A percentile compares a stretch with the other conserved stretches of the same genome.
Conservation (phyloP, 768 basidiomycete species). For the Pisolithus albus region DNA sequence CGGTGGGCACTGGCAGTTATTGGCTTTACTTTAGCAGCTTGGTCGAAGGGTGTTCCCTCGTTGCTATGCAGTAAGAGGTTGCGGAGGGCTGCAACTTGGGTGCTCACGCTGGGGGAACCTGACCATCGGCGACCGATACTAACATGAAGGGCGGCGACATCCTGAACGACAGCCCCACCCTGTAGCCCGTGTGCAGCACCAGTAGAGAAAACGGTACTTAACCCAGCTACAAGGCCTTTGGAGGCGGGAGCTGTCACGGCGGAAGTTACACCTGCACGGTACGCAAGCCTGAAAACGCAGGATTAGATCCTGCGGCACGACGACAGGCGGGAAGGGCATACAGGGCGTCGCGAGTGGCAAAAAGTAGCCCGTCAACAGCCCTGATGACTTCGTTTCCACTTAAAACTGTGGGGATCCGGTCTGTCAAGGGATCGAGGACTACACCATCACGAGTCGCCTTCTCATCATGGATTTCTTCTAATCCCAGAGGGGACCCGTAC, state of each 20-base stretch:
- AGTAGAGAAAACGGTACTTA: constrained; percentile 56
- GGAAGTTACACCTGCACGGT: constrained; percentile 66
- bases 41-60: constrained; percentile 21
- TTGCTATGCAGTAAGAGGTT: constrained; percentile 43
- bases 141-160: constrained; percentile 57
- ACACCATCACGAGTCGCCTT: constrained; percentile 51
- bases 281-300: constrained; percentile 51
- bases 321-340: constrained; percentile 18
- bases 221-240: constrained; percentile 51
- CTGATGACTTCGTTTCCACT: constrained; percentile 37
- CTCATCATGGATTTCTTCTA: constrained; percentile 52
- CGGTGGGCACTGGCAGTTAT: neutral
- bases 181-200: constrained; percentile 55
- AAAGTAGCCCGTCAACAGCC: constrained; percentile 71
- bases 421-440: constrained; percentile 38
- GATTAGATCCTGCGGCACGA: neutral
- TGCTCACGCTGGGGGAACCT: constrained; percentile 55
- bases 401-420: constrained; percentile 29
- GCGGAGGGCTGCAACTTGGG: constrained; percentile 72
- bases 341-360: constrained; percentile 53
- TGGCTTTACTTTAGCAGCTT: neutral
- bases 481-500: constrained; percentile 40
- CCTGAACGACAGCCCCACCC: constrained; percentile 56
- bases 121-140: constrained; percentile 39
- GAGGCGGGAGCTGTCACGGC: constrained; percentile 57